Conservation (phyloP, 805 yeast species). For the Ogataea chonburiensis region DNA sequence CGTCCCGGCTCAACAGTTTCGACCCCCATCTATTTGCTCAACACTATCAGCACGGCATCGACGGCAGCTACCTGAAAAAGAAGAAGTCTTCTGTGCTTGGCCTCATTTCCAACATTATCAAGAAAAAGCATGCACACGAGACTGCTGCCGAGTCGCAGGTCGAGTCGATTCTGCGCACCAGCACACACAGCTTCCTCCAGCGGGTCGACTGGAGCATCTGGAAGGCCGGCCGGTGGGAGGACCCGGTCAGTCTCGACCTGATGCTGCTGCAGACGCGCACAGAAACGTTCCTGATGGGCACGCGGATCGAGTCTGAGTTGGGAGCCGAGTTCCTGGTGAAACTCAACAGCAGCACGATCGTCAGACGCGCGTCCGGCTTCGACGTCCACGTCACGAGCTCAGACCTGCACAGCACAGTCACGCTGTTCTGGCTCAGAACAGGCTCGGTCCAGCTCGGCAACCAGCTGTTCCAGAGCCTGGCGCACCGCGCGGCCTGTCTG, state of each 20-base stretch:
- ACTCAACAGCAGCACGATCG: slow-evolving; percentile 15
- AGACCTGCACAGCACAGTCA: slow-evolving; percentile 8
- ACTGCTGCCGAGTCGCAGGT: slow-evolving; percentile 6
- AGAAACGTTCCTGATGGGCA: slow-evolving; percentile 19
- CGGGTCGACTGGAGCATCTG: slow-evolving; percentile 29
- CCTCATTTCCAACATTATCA: slow-evolving; percentile 21
- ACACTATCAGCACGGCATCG: slow-evolving; percentile 23
- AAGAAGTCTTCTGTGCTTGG: slow-evolving; percentile 30
- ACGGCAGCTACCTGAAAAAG: slow-evolving; percentile 13
- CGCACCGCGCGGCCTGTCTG: slow-evolving; percentile 15
- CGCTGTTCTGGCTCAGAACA: slow-evolving; percentile 11
- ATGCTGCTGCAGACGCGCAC: slow-evolving; percentile 19
- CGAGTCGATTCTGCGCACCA: slow-evolving; percentile 10
- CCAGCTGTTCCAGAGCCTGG: slow-evolving; percentile 11
- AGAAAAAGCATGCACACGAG: not conserved
- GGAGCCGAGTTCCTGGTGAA: slow-evolving; percentile 18
- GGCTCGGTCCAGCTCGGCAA: slow-evolving; percentile 10
- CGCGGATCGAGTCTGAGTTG: slow-evolving; percentile 12
- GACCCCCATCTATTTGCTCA: slow-evolving; percentile 25
- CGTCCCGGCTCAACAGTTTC: slow-evolving; percentile 12
- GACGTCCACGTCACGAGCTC: slow-evolving; percentile 21
- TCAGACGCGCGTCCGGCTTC: slow-evolving; percentile 22
- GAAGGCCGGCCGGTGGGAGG: slow-evolving; percentile 30
- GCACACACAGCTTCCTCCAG: slow-evolving; percentile 21
- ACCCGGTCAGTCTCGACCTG: slow-evolving; percentile 14